Percentiles rank a stretch among this genome's conserved stretches.
phyloP scores from a whole-genome alignment of 2,329 filamentous ascomycete genomes.

The Rhinocladiella similis region DNA sequence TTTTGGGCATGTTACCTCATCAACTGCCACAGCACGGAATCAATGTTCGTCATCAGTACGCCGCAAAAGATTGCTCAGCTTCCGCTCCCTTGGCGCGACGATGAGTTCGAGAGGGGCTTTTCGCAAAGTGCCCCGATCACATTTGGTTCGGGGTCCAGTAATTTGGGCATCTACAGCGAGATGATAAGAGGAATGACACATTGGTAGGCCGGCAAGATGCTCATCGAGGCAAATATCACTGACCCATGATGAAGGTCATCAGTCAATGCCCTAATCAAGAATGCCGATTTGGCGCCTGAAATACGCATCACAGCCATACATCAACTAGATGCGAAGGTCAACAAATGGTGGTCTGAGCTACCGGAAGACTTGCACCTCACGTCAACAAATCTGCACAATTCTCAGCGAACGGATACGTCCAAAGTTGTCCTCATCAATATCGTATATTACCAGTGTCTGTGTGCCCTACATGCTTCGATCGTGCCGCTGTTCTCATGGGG shows the following conservation, averaged over 20 bases:
- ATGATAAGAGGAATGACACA: conserved; percentile 11
- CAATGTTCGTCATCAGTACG: not conserved
- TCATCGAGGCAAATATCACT: no score
- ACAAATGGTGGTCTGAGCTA: no score
- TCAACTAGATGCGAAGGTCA: no score
- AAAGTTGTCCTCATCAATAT: not conserved
- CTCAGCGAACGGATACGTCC: no score
- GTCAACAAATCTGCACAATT: no score
- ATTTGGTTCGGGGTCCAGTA: conserved; percentile 3
- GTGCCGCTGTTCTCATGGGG: conserved; percentile 14
- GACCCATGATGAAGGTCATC: no score
- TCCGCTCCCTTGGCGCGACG: conserved; percentile 11
- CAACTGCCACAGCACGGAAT: conserved; percentile 12
- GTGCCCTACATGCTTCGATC: conserved; percentile 10
- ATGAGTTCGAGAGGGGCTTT: conserved; percentile 6
- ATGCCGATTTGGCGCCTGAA: no score
- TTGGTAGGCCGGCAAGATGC: conserved; percentile 1
- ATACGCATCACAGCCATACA: no score
- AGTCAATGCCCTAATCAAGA: no score
- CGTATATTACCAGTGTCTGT: conserved; percentile 11
- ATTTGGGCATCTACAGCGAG: conserved; percentile 8
- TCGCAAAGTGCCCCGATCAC: not conserved
- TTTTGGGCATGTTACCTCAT: conserved; percentile 20
- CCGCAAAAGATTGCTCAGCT: not conserved
- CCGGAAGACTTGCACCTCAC: no score